These are phyloP conservation scores for Diddensiella transvaalensis DNA, from an alignment of 805 yeast genomes.

Conservation along the genomic window DNA sequence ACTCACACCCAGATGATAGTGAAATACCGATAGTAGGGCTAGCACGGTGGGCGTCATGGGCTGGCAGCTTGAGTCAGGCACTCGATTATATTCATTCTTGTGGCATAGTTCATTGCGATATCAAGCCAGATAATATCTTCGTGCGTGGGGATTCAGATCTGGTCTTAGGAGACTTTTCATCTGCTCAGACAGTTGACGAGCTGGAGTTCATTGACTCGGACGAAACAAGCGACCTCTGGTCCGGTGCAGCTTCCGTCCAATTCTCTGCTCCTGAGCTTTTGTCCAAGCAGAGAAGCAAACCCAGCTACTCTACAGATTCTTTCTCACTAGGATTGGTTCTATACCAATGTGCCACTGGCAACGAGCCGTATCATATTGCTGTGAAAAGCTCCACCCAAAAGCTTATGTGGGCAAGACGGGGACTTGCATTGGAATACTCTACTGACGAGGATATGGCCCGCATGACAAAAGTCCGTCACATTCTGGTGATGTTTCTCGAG, in stretches of 20 bases:
- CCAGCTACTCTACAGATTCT: conserved; percentile 40
- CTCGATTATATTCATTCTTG: conserved; percentile 24
- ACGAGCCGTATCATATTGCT: conserved; percentile 39
- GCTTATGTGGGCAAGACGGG: conserved; percentile 30
- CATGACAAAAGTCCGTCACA: conserved; percentile 4
- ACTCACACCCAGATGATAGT: neutral
- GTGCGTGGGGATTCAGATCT: conserved; percentile 27
- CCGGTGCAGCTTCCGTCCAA: conserved; percentile 36
- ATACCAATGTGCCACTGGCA: conserved; percentile 44
- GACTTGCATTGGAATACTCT: conserved; percentile 28
- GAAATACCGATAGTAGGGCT: conserved; percentile 24
- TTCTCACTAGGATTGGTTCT: conserved; percentile 47
- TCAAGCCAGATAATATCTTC: conserved; percentile 46
- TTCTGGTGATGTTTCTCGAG: conserved; percentile 10
- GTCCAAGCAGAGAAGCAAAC: conserved; percentile 26
- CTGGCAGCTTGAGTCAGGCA: conserved; percentile 25
- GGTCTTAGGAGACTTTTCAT: conserved; percentile 48
- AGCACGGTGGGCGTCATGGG: conserved; percentile 27
- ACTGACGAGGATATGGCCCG: conserved; percentile 12
- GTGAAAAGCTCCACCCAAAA: conserved; percentile 33
- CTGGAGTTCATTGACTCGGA: conserved; percentile 13
- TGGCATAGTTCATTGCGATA: conserved; percentile 44
- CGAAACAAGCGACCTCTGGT: conserved; percentile 33
- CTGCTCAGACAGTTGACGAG: conserved; percentile 30
- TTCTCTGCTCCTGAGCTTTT: conserved; percentile 49